A percentile compares a stretch with the other conserved stretches of the same genome.
phyloP scores from a whole-genome alignment of 176 grass and related monocot genomes.

The Alloteropsis semialata region DNA sequence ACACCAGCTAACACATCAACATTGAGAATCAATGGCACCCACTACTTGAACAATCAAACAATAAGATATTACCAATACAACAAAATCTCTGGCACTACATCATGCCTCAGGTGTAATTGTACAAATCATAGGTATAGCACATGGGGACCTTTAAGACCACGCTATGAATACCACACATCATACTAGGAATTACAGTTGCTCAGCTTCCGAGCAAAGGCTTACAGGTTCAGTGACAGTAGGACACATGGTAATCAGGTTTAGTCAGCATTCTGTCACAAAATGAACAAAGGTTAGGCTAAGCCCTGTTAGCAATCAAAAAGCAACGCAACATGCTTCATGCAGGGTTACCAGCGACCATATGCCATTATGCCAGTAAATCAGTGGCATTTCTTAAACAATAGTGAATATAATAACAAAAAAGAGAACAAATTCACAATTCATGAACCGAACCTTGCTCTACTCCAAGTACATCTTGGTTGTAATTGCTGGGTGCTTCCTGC shows the following conservation, averaged over 20 bases:
- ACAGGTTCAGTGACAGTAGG: not conserved
- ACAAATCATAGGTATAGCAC: conserved; percentile 21
- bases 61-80: conserved; percentile 22
- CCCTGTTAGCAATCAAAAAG: not conserved
- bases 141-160: conserved; percentile 2
- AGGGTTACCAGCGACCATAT: not conserved
- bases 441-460: conserved; percentile 40
- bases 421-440: not conserved
- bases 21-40: not conserved
- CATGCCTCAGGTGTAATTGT: conserved; percentile 19
- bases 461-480: conserved; percentile 73
- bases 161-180: conserved; percentile 14
- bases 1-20: not conserved
- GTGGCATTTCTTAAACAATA: not conserved
- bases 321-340: not conserved
- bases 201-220: not conserved
- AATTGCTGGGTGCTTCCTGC: conserved; percentile 57
- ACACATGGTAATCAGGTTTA: not conserved
- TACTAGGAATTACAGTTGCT: not conserved
- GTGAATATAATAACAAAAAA: not conserved
- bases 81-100: conserved; percentile 30
- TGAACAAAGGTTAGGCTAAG: not conserved
- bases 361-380: not conserved
- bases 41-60: not conserved
- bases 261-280: conserved; percentile 29